phyloP scores from a whole-genome alignment of 2,329 filamentous ascomycete species.

The Acrocalymma vagum region DNA sequence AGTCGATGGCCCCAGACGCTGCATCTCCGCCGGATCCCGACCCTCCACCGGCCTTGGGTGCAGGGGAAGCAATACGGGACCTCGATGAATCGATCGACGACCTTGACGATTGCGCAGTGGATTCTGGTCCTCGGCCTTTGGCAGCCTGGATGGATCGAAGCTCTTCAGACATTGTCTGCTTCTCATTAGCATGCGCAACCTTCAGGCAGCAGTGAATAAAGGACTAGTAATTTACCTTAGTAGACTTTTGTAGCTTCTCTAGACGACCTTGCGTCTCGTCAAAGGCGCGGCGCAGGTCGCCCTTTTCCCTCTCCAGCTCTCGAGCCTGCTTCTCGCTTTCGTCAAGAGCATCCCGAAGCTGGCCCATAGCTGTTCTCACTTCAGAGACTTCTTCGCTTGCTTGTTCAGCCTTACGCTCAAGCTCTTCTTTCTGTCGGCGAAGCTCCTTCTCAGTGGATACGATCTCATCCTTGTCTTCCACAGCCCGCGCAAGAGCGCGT shows the following conservation, averaged over 20 bases:
- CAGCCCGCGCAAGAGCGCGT: constrained; percentile 73
- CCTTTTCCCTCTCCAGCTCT: constrained; percentile 83
- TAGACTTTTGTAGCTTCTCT: constrained; percentile 79
- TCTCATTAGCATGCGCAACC: constrained; percentile 20
- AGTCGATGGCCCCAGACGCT: constrained; percentile 56
- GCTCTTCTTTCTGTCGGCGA: constrained; percentile 75
- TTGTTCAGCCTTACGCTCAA: constrained; percentile 75
- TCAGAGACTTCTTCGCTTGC: constrained; percentile 78
- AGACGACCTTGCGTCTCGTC: constrained; percentile 81
- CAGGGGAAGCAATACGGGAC: constrained; percentile 57
- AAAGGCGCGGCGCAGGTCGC: constrained; percentile 76
- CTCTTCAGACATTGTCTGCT: constrained; percentile 64
- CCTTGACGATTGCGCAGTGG: constrained; percentile 61
- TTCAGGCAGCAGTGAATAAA: not conserved
- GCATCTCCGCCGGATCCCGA: constrained; percentile 29
- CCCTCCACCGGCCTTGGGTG: constrained; percentile 46
- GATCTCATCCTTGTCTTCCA: constrained; percentile 80
- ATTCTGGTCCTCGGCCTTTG: constrained; percentile 52
- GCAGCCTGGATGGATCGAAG: constrained; percentile 58
- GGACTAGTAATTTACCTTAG: constrained; percentile 53
- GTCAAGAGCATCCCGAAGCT: constrained; percentile 82
- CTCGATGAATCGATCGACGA: constrained; percentile 66
- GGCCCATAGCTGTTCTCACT: constrained; percentile 77
- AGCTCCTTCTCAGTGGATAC: constrained; percentile 78
- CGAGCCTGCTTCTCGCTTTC: constrained; percentile 85